These are phyloP conservation scores for Sungouiella blattae DNA, from an alignment of 805 yeast species.

Conservation along the genomic window DNA sequence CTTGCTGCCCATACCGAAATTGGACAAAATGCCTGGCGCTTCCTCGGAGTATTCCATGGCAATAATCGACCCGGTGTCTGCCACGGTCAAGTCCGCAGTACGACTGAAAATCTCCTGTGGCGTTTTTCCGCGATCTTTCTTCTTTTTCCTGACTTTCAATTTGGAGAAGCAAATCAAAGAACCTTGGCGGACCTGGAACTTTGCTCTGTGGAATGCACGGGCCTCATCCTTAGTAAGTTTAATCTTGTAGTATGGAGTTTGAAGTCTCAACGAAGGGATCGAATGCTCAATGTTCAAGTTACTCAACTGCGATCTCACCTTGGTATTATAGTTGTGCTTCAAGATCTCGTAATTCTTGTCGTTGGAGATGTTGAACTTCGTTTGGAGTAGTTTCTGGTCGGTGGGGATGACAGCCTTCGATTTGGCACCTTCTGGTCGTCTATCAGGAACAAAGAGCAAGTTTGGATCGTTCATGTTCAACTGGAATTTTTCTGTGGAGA, in stretches of 20 bases:
- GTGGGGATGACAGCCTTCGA: constrained; percentile 45
- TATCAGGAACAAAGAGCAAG: constrained; percentile 59
- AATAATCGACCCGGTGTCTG: constrained; percentile 77
- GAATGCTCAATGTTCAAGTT: constrained; percentile 89
- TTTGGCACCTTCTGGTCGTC: constrained; percentile 13
- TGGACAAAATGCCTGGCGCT: constrained; percentile 73
- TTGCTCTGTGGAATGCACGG: constrained; percentile 77
- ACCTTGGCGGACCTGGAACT: constrained; percentile 73
- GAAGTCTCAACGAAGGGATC: constrained; percentile 79
- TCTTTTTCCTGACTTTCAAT: constrained; percentile 73
- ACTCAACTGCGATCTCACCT: constrained; percentile 89
- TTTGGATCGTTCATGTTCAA: constrained; percentile 88
- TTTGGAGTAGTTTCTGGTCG: constrained; percentile 49
- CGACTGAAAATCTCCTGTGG: constrained; percentile 67
- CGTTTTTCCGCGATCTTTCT: constrained; percentile 84
- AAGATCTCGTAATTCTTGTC: constrained; percentile 81
- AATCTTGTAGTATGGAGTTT: constrained; percentile 88
- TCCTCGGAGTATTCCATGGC: constrained; percentile 90
- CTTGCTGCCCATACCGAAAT: constrained; percentile 95
- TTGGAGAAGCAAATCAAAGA: constrained; percentile 72
- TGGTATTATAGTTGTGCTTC: constrained; percentile 83
- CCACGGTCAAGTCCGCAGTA: constrained; percentile 73
- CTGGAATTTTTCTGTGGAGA: constrained; percentile 39
- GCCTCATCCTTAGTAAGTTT: constrained; percentile 61
- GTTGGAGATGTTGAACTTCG: constrained; percentile 80